These are phyloP conservation scores for Eucalyptus leucophloia DNA, from an alignment of 345 rosid genomes.

Conservation along the genomic window DNA sequence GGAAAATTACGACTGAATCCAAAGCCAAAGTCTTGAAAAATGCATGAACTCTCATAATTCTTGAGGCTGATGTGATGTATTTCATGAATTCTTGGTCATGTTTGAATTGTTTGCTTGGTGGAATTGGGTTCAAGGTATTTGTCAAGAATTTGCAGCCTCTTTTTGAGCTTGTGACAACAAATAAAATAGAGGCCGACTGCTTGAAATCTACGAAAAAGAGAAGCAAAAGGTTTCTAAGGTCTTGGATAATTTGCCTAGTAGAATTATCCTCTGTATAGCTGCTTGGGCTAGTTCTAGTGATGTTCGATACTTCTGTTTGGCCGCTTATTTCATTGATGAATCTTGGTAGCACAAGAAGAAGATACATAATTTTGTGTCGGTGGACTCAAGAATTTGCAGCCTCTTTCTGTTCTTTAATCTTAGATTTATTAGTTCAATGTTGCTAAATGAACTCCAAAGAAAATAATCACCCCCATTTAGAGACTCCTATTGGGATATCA, in stretches of 20 bases:
- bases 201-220: slow-evolving; percentile 55
- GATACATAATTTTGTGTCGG: slow-evolving; percentile 26
- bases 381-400: slow-evolving; percentile 3
- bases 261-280: slow-evolving; percentile 43
- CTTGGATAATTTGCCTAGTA: slow-evolving; percentile 60
- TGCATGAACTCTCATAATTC: neutral
- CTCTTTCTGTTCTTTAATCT: fast-evolving
- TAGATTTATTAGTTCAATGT: neutral
- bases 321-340: slow-evolving; percentile 52
- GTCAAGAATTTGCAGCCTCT: slow-evolving; percentile 54
- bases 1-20: neutral
- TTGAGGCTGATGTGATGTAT: neutral
- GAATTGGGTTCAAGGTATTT: slow-evolving; percentile 31
- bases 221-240: slow-evolving; percentile 45
- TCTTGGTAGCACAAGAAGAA: slow-evolving; percentile 51
- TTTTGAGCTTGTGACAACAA: slow-evolving; percentile 41
- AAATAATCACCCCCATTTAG: neutral
- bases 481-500: neutral
- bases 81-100: neutral
- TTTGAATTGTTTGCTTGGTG: neutral
- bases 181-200: slow-evolving; percentile 50
- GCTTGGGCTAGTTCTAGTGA: slow-evolving; percentile 32
- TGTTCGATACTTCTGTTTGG: slow-evolving; percentile 35
- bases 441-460: neutral
- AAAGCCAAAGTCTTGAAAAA: neutral